Conservation (phyloP, 176 grass and related monocot genomes). For the Olyra latifolia region DNA sequence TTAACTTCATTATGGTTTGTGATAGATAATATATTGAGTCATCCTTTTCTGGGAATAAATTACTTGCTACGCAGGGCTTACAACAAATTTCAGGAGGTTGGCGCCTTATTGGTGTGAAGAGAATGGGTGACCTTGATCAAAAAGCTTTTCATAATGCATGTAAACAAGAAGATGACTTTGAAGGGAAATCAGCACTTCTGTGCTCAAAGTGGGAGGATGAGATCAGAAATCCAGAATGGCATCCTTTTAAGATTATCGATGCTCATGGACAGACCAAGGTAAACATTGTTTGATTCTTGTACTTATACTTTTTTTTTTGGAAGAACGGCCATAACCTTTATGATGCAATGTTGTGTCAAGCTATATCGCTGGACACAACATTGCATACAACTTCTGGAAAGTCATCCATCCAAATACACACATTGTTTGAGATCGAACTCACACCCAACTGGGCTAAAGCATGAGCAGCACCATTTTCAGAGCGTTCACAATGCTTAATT, state of each 20-base stretch:
- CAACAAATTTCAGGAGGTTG: slow-evolving; percentile 28
- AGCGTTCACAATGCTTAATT: too few species aligned
- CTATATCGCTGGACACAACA: too few species aligned
- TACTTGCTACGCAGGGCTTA: slow-evolving; percentile 50
- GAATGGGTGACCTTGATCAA: slow-evolving; percentile 75
- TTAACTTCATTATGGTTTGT: slow-evolving; percentile 10
- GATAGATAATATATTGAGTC: not conserved
- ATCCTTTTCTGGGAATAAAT: slow-evolving; percentile 18
- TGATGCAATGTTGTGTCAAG: too few species aligned
- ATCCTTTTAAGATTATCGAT: slow-evolving; percentile 62
- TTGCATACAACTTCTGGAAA: too few species aligned
- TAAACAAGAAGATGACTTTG: slow-evolving; percentile 38
- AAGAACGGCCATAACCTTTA: too few species aligned
- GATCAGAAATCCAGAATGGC: slow-evolving; percentile 68
- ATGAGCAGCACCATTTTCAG: too few species aligned
- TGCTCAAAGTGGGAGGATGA: slow-evolving; percentile 71
- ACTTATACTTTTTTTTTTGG: not conserved
- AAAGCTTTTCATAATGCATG: slow-evolving; percentile 63
- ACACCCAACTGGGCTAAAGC: too few species aligned
- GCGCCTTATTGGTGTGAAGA: slow-evolving; percentile 60
- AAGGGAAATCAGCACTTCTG: slow-evolving; percentile 6
- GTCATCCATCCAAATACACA: too few species aligned
- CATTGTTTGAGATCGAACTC: too few species aligned
- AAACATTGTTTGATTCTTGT: slow-evolving; percentile 34
- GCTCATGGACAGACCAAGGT: slow-evolving; percentile 52